These are phyloP conservation scores for Crepidotus variabilis DNA, from an alignment of 768 basidiomycete genomes.

Conservation along the genomic window DNA sequence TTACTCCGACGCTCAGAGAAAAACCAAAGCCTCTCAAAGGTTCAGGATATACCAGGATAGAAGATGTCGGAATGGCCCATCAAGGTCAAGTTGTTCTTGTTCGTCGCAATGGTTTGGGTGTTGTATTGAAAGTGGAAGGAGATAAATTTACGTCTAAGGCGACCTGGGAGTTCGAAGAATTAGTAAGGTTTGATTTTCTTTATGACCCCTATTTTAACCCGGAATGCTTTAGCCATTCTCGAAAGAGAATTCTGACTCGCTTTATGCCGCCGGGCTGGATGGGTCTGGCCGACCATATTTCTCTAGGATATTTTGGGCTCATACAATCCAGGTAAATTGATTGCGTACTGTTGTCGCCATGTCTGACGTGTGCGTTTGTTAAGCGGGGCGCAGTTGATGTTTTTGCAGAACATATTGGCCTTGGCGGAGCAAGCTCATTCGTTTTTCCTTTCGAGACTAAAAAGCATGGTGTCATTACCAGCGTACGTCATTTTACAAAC, in stretches of 20 bases:
- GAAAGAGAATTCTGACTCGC: conserved; percentile 37
- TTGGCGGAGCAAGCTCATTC: conserved; percentile 46
- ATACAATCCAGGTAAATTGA: conserved; percentile 42
- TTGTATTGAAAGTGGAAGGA: conserved; percentile 48
- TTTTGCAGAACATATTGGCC: conserved; percentile 43
- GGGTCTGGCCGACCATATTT: conserved; percentile 50
- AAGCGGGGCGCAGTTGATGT: conserved; percentile 57
- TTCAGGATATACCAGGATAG: conserved; percentile 43
- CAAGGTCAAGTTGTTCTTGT: conserved; percentile 62
- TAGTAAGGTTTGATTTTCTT: conserved; percentile 33
- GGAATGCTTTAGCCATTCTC: conserved; percentile 32
- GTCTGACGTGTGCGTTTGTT: background rate
- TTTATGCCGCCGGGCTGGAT: conserved; percentile 57
- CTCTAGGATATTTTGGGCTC: conserved; percentile 67
- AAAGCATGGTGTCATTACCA: conserved; percentile 62
- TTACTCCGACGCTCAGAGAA: conserved; percentile 48
- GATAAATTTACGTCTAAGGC: conserved; percentile 31
- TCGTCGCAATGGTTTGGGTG: conserved; percentile 49
- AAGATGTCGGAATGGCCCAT: conserved; percentile 57
- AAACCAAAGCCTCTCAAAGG: conserved; percentile 42
- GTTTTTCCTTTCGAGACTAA: conserved; percentile 63
- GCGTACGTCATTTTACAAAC: conserved; percentile 40
- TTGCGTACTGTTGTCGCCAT: conserved; percentile 3
- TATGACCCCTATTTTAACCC: background rate
- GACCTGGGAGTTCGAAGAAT: conserved; percentile 54